phyloP scores from a whole-genome alignment of 495 filamentous ascomycete genomes.

The Xylaria acuta region DNA sequence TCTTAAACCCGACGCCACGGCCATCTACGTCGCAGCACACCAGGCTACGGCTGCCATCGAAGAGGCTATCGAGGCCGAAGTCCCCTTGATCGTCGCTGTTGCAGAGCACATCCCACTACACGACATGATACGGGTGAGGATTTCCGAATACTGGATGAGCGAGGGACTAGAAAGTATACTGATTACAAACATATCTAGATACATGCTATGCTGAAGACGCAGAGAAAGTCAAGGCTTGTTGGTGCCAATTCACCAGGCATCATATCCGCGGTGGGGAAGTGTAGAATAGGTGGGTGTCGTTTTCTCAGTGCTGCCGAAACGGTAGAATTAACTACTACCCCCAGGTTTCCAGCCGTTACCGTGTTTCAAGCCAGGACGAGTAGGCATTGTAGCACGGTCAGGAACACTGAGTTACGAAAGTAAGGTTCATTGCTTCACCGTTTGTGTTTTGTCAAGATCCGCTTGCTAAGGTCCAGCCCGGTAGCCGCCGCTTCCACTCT shows the following conservation, averaged over 20 bases:
- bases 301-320: neutral
- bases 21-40: slow-evolving; percentile 83
- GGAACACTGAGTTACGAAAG: slow-evolving; percentile 85
- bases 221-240: slow-evolving; percentile 80
- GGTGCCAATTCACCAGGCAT: slow-evolving; percentile 90
- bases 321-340: neutral
- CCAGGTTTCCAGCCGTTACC: slow-evolving; percentile 79
- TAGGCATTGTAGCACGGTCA: slow-evolving; percentile 88
- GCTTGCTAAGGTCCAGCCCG: neutral
- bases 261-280: slow-evolving; percentile 80
- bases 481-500: slow-evolving; percentile 80
- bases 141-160: neutral
- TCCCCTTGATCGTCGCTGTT: slow-evolving; percentile 86
- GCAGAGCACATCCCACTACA: slow-evolving; percentile 91
- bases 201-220: slow-evolving; percentile 77
- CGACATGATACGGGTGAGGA: slow-evolving; percentile 76
- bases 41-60: slow-evolving; percentile 81
- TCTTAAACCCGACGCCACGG: slow-evolving; percentile 83
- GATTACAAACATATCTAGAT: slow-evolving; percentile 52
- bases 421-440: slow-evolving; percentile 20
- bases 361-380: slow-evolving; percentile 73
- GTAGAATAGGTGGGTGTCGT: slow-evolving; percentile 67
- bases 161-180: neutral
- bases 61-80: slow-evolving; percentile 87
- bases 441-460: neutral